Base-by-base conservation (phyloP, 1,139 yeast species). In the Blastobotrys capitulatus region DNA sequence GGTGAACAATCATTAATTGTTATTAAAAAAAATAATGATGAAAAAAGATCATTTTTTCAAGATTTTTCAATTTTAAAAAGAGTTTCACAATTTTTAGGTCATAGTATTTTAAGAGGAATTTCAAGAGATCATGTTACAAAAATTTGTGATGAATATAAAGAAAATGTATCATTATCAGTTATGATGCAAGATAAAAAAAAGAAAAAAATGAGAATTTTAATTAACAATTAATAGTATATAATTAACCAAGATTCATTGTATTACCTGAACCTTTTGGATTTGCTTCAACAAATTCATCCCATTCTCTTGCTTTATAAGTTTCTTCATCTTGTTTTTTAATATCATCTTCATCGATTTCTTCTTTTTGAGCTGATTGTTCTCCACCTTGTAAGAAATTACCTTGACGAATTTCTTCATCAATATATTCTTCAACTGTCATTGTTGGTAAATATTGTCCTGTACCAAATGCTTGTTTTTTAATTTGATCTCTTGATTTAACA, bases 401-500 rank as follows among this genome's bases (percentile, higher is more conserved):
- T 59, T 86, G 81, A 15, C 82, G 82, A 58, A 86, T 72, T 63
- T 92, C 98, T 59, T 86, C 82, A 48, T 89, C 95, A 48, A 92
- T 73, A 56, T 86, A 84, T 60, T 92, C 97, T 57, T 92, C 98
- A 0, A 94, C 92, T 0, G 96, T 74, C 95, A 94, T 88, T 0
- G 97, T 87, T 1, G 99, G 99, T 37, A 92, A 73, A 35, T 78
- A 82, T 66, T 92, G 97, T 0, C 97, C 98, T 1, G 95, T 87
- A 1, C 97, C 97, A 61, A 79, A 82, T 0, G 90, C 96, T 57
- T 82, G 79, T 26, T 73, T 70, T 51, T 76, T 73, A 20, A 87
- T 59, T 42, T 82, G 78, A 25, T 81, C 78, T 48, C 86, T 74
- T 6, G 81, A 72, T 20, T 62, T 54, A 6, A 88, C 80, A 29